phyloP scores from a whole-genome alignment of 1,284 basidiomycete genomes.

The Pseudomicrostroma phylloplanum region DNA sequence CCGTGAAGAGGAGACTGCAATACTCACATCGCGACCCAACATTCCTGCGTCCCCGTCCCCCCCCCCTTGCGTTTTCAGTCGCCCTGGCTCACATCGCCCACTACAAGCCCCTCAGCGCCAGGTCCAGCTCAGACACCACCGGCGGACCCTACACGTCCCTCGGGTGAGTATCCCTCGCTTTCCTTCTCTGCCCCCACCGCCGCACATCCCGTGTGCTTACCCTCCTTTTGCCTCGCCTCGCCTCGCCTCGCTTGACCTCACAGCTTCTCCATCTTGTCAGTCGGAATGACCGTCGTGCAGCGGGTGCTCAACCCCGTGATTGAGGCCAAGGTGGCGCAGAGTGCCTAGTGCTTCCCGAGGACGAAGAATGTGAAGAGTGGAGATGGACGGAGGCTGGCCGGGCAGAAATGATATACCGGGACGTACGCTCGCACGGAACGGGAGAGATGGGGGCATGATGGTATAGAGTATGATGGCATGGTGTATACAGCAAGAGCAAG shows the following conservation, averaged over 20 bases:
- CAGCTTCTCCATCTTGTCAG: slow-evolving; percentile 2
- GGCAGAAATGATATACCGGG: too few relatives aligned
- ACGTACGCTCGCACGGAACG: too few relatives aligned
- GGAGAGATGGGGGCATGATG: too few relatives aligned
- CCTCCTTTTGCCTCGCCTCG: not conserved
- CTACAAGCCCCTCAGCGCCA: not conserved
- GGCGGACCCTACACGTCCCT: not conserved
- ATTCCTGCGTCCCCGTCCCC: too few relatives aligned
- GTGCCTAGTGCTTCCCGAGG: too few relatives aligned
- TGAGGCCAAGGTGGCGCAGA: not conserved
- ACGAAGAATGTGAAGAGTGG: too few relatives aligned
- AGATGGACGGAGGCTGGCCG: too few relatives aligned
- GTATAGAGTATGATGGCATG: too few relatives aligned
- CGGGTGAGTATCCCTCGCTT: not conserved
- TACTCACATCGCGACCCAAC: not conserved
- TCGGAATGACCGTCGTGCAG: not conserved
- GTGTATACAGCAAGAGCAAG: too few relatives aligned
- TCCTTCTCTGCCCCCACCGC: not conserved
- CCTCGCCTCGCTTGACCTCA: not conserved
- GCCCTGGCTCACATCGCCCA: slow-evolving; percentile 3
- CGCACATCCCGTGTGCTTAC: not conserved
- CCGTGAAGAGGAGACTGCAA: not conserved
- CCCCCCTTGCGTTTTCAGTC: not conserved
- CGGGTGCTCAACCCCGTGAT: not conserved
- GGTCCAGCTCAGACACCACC: not conserved